These are phyloP conservation scores for Incumbomyces delicatus DNA, from an alignment of 2,329 filamentous ascomycete species.

Conservation along the genomic window DNA sequence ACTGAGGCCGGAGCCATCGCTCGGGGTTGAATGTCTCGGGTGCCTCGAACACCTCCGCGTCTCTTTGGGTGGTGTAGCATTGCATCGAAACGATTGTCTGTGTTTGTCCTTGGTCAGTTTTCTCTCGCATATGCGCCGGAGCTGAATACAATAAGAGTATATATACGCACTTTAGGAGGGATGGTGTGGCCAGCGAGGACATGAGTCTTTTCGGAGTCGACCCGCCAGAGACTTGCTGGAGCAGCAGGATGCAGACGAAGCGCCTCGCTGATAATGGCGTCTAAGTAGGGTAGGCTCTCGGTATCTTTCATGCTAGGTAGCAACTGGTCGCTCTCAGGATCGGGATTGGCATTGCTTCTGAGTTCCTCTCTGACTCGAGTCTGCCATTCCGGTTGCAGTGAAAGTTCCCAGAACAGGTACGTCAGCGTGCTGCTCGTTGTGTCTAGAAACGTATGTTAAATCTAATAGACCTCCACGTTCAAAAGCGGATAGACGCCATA, in stretches of 20 bases:
- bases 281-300: slow-evolving; percentile 44
- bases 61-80: slow-evolving; percentile 11
- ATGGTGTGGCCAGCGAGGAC: slow-evolving; percentile 7
- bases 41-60: slow-evolving; percentile 10
- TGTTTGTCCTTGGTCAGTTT: neutral
- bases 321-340: slow-evolving; percentile 14
- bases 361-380: slow-evolving; percentile 25
- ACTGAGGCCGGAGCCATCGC: slow-evolving; percentile 12
- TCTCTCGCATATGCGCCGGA: neutral
- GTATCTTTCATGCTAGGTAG: slow-evolving; percentile 33
- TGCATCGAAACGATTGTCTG: slow-evolving; percentile 11
- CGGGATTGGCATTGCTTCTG: slow-evolving; percentile 9
- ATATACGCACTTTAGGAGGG: slow-evolving; percentile 6
- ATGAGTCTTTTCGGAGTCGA: neutral
- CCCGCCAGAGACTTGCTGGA: slow-evolving; percentile 30
- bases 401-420: slow-evolving; percentile 32
- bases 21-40: slow-evolving; percentile 15
- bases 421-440: slow-evolving; percentile 32
- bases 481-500: slow-evolving; percentile 3
- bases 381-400: slow-evolving; percentile 25
- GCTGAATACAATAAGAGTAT: neutral
- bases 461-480: too few species aligned
- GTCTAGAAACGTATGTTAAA: slow-evolving; percentile 21
- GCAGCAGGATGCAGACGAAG: slow-evolving; percentile 53
- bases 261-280: slow-evolving; percentile 52